Percentiles rank a stretch among this genome's conserved stretches.
These are phyloP conservation scores for Boletellus deceptivus DNA, from an alignment of 1,284 basidiomycete genomes.

Conservation along the genomic window DNA sequence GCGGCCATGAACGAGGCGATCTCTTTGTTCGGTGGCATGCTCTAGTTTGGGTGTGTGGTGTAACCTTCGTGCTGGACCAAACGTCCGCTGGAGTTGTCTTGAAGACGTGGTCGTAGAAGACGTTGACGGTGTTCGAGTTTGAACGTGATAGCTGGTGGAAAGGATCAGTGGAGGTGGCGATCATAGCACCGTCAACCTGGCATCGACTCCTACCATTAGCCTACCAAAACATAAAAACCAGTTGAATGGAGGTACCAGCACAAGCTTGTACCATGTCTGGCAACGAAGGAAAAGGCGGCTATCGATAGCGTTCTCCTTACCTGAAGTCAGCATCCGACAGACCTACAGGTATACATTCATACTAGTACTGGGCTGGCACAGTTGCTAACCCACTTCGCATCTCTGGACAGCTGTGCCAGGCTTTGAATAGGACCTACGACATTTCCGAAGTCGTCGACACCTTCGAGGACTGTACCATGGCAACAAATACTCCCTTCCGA, in stretches of 20 bases:
- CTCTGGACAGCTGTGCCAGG: background rate
- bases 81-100: conserved; percentile 11
- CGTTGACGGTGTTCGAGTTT: background rate
- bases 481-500: conserved; percentile 10
- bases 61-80: conserved; percentile 16
- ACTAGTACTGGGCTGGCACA: too few relatives aligned
- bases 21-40: conserved; percentile 6
- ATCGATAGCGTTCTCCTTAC: too few relatives aligned
- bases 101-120: conserved; percentile 23
- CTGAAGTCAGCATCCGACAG: too few relatives aligned
- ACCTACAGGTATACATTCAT: too few relatives aligned
- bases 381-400: background rate
- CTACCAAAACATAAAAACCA: too few relatives aligned
- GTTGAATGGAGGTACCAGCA: too few relatives aligned
- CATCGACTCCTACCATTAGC: too few relatives aligned
- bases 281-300: too few relatives aligned
- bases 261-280: too few relatives aligned
- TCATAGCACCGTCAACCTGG: too few relatives aligned
- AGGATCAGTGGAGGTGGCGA: too few relatives aligned
- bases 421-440: conserved; percentile 1
- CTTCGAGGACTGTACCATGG: conserved; percentile 10
- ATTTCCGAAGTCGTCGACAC: conserved; percentile 13
- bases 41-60: conserved; percentile 3
- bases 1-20: background rate
- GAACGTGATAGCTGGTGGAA: background rate